phyloP scores from a whole-genome alignment of 2,329 filamentous ascomycete species.

The Trichoderma sp. region DNA sequence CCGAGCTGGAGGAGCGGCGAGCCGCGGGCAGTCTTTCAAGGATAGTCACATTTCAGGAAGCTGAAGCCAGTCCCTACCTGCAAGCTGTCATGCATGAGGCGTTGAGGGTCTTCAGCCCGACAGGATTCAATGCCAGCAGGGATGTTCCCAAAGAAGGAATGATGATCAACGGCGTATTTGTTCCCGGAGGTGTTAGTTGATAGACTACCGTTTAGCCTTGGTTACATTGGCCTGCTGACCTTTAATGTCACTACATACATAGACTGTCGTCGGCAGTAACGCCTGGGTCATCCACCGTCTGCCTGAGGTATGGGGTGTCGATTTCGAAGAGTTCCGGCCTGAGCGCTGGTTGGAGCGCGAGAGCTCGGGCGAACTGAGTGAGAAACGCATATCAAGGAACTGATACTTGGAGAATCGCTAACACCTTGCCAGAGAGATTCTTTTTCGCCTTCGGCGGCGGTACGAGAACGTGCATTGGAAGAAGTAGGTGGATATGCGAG shows the following conservation, averaged over 20 bases:
- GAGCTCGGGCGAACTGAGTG: background rate
- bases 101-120: background rate
- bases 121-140: background rate
- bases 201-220: background rate
- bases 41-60: background rate
- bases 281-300: background rate
- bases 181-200: background rate
- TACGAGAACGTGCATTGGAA: background rate
- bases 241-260: too few relatives aligned
- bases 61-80: background rate
- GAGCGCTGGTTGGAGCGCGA: background rate
- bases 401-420: background rate
- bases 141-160: background rate
- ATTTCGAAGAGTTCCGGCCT: background rate
- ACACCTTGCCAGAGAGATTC: background rate
- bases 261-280: background rate
- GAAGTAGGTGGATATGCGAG: background rate
- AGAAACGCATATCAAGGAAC: background rate
- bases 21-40: background rate
- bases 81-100: background rate
- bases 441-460: background rate
- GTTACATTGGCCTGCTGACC: background rate
- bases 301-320: background rate
- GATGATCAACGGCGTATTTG: background rate
- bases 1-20: background rate